Percentiles rank a stretch among this genome's conserved stretches.
Evolutionary conservation across 2,329 filamentous ascomycete species (phyloP).

Genomic region (Rasamsonia emersonii): DNA sequence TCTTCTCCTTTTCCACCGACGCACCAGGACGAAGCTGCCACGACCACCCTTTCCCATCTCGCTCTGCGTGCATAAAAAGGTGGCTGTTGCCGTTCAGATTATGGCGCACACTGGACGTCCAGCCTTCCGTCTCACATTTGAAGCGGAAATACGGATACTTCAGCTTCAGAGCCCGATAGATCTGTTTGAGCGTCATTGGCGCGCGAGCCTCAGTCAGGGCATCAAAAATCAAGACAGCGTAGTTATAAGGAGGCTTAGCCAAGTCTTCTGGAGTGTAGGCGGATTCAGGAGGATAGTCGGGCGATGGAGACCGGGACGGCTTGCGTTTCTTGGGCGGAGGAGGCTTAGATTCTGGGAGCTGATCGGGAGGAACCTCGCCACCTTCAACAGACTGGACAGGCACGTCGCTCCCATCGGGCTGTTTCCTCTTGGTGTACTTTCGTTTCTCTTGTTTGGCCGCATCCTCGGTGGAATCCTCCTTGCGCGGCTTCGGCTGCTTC

Average conservation of each 20-base stretch:
- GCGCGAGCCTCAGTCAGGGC: conserved; percentile 49
- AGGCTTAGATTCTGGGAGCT: conserved; percentile 34
- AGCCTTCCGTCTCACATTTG: conserved; percentile 56
- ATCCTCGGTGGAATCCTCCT: conserved; percentile 28
- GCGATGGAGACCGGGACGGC: conserved; percentile 51
- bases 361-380: conserved; percentile 25
- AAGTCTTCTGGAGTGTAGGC: conserved; percentile 56
- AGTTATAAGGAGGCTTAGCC: conserved; percentile 53
- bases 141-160: conserved; percentile 55
- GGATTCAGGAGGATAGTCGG: conserved; percentile 50
- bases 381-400: conserved; percentile 36
- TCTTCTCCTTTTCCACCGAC: conserved; percentile 52
- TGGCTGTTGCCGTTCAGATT: conserved; percentile 51
- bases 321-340: conserved; percentile 43
- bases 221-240: conserved; percentile 56
- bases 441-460: conserved; percentile 37
- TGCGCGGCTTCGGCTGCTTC: conserved; percentile 19
- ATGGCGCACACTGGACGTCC: conserved; percentile 60
- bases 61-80: conserved; percentile 53
- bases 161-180: conserved; percentile 55
- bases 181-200: conserved; percentile 56
- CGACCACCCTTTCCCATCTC: conserved; percentile 54
- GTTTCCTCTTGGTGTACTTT: conserved; percentile 42
- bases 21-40: conserved; percentile 54
- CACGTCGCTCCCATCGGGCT: conserved; percentile 34